A percentile compares a stretch with the other conserved stretches of the same genome.
Conservation (phyloP, 208 protist species). For the Wallacemonas collosoma region DNA sequence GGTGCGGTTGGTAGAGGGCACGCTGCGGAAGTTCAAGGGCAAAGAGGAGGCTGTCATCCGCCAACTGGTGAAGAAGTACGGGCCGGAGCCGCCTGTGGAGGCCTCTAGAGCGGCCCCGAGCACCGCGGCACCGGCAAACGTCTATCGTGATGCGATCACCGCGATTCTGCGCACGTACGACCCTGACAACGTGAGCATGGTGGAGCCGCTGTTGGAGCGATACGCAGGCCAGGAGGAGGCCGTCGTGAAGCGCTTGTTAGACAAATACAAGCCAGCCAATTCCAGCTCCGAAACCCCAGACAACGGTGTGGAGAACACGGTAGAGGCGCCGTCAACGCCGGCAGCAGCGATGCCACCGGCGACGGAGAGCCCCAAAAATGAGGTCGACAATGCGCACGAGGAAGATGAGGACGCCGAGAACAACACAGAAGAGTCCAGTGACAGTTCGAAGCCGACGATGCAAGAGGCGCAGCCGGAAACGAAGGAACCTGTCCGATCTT, state of each 20-base stretch:
- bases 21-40: conserved; percentile 58
- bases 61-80: conserved; percentile 71
- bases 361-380: no score
- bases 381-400: no score
- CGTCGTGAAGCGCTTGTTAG: conserved; percentile 35
- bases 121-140: background rate
- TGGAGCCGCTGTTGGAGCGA: conserved; percentile 34
- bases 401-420: no score
- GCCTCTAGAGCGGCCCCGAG: background rate
- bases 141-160: conserved; percentile 29
- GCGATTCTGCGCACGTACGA: conserved; percentile 38
- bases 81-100: conserved; percentile 46
- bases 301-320: background rate
- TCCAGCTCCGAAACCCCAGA: background rate
- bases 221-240: conserved; percentile 45
- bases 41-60: conserved; percentile 62
- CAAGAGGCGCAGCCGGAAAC: no score
- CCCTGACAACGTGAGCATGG: conserved; percentile 34
- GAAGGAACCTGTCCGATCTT: no score
- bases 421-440: no score
- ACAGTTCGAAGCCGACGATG: no score
- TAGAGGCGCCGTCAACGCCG: background rate
- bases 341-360: no score
- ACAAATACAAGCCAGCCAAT: conserved; percentile 35
- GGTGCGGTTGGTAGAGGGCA: conserved; percentile 50